These are phyloP conservation scores for Pisolithus microcarpus DNA, from an alignment of 768 basidiomycete genomes.

Conservation along the genomic window DNA sequence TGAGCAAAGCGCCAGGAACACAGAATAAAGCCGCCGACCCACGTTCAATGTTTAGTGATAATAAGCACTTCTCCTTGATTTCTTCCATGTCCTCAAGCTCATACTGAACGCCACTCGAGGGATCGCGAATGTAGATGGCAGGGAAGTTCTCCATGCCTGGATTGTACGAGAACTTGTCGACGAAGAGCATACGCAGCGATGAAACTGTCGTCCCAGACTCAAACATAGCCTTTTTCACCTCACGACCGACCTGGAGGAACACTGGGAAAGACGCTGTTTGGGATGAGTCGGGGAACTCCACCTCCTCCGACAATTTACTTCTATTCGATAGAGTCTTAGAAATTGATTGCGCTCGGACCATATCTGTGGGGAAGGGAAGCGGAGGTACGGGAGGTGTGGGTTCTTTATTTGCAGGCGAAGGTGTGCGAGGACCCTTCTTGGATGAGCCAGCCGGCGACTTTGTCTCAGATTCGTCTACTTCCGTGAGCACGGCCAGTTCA, in stretches of 20 bases:
- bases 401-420: conserved; percentile 21
- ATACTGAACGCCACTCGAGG: conserved; percentile 86
- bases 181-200: conserved; percentile 78
- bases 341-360: conserved; percentile 12
- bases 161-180: conserved; percentile 91
- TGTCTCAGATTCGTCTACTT: conserved; percentile 48
- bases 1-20: conserved; percentile 6
- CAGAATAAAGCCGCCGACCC: conserved; percentile 30
- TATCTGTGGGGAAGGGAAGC: conserved; percentile 42
- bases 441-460: conserved; percentile 9
- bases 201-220: conserved; percentile 67
- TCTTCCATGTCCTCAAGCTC: conserved; percentile 94
- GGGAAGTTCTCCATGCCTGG: conserved; percentile 92
- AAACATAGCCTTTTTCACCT: conserved; percentile 80
- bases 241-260: conserved; percentile 83
- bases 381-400: conserved; percentile 37
- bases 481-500: conserved; percentile 68
- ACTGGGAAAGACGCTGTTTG: conserved; percentile 45
- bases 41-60: conserved; percentile 97
- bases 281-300: conserved; percentile 15
- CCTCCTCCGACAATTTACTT: conserved; percentile 14
- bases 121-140: conserved; percentile 92
- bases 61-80: conserved; percentile 76
- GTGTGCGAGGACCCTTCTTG: conserved; percentile 31
- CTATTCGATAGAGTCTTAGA: conserved; percentile 2